Base-by-base conservation (phyloP, 805 yeast species). In the Barnettozyma salicaria region DNA sequence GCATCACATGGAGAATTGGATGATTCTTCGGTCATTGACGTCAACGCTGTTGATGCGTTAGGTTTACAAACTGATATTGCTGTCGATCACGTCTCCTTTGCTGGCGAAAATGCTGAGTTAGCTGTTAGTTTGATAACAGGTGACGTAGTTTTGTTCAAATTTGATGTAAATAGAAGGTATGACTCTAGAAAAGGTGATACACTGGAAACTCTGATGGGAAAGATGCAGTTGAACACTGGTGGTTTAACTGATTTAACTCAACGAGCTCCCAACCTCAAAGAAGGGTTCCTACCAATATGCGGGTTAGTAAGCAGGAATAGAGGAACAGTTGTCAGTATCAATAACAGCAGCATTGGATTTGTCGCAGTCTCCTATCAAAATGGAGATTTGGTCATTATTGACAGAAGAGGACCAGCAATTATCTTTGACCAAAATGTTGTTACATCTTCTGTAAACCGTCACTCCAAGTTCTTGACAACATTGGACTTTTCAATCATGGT, bases 281-380 rank as follows among this genome's bases (percentile, higher is more conserved):
- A 75, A 39, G 89, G 88, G 0, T 79, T 79, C 44, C 48, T 81
- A 47, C 89, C 90, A 1, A 21, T 30, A 8, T 38, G 41, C 34
- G 59, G 56, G 31, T 64, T 69, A 2, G 46, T 78, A 13, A 63
- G 68, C 27, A 68, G 71, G 13, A 60, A 60, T 25, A 53, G 58
- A 34, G 76, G 78, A 1, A 55, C 55, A 4, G 78, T 84, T 8
- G 65, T 89, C 0, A 72, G 84, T 2, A 43, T 89, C 33, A 68
- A 72, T 37, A 73, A 83, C 56, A 79, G 89, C 42, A 72, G 80
- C 44, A 67, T 87, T 33, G 96, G 96, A 0, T 89, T 92, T 62
- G 84, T 82, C 7, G 92, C 83, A 1, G 65, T 85, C 28, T 95
- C 84, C 1, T 87, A 82, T 56, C 71, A 70, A 31, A 70, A 78